Percentiles rank a stretch among this genome's conserved stretches.
phyloP scores from a whole-genome alignment of 805 yeast species.

The Danielozyma ontarioensis region DNA sequence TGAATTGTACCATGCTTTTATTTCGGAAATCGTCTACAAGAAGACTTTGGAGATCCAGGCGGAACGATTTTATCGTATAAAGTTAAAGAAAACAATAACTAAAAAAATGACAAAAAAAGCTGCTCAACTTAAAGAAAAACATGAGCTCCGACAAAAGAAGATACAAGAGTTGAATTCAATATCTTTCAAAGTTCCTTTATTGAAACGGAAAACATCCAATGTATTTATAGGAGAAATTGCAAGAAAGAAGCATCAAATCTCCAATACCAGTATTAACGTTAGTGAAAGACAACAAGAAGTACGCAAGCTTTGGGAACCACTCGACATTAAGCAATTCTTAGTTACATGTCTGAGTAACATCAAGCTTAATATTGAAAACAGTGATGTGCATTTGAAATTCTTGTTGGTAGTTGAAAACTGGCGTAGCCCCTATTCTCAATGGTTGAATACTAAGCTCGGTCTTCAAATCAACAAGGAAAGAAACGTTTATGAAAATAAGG shows the following conservation, averaged over 20 bases:
- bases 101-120: constrained; percentile 26
- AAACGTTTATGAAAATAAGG: constrained; percentile 18
- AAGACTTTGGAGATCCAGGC: constrained; percentile 43
- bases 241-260: no score
- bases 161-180: constrained; percentile 23
- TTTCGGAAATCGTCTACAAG: constrained; percentile 51
- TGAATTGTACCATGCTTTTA: constrained; percentile 55
- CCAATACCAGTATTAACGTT: constrained; percentile 8
- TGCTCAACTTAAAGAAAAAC: constrained; percentile 14
- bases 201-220: neutral
- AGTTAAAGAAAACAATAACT: constrained; percentile 26
- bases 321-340: constrained; percentile 33
- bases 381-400: constrained; percentile 24
- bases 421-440: constrained; percentile 40
- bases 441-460: constrained; percentile 44
- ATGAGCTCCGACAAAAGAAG: constrained; percentile 25
- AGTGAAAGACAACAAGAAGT: constrained; percentile 28
- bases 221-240: no score
- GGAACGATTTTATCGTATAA: constrained; percentile 24
- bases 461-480: constrained; percentile 26
- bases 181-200: constrained; percentile 14
- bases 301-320: constrained; percentile 43
- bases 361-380: constrained; percentile 13
- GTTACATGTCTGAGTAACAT: constrained; percentile 23
- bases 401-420: constrained; percentile 46